Percentiles rank a stretch among this genome's conserved stretches.
phyloP scores from a whole-genome alignment of 345 rosid species.

The Eucalyptus polybractea region DNA sequence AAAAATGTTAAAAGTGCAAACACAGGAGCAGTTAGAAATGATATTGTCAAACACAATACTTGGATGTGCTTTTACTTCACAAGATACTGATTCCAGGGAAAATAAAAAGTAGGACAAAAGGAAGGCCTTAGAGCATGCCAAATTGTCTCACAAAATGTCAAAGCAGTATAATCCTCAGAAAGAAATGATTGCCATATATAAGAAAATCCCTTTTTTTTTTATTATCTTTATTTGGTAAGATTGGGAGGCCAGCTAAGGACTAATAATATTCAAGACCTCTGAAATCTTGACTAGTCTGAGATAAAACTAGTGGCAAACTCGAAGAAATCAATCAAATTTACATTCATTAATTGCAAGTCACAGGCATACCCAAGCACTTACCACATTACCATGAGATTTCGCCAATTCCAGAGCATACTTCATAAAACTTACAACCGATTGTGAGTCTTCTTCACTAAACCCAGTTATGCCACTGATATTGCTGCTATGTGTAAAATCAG shows the following conservation, averaged over 20 bases:
- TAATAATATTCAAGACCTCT: not conserved
- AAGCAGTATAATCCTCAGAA: not conserved
- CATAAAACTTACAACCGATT: conserved; percentile 43
- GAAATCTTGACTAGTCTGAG: not conserved
- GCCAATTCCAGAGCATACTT: conserved; percentile 48
- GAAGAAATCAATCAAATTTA: not conserved
- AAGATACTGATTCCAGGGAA: not conserved
- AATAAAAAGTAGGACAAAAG: not conserved
- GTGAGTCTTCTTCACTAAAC: conserved; percentile 52
- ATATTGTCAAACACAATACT: not conserved
- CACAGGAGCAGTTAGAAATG: not conserved
- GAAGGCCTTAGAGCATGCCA: not conserved
- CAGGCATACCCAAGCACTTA: conserved; percentile 4
- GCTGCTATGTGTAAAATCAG: conserved; percentile 13
- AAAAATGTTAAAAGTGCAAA: not conserved
- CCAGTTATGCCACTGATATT: conserved; percentile 76
- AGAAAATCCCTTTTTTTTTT: not conserved
- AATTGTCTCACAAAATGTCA: not conserved
- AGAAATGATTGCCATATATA: not conserved
- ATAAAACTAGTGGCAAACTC: not conserved
- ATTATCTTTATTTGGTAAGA: not conserved
- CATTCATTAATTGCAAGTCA: not conserved
- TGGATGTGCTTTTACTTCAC: not conserved
- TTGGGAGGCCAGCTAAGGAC: not conserved
- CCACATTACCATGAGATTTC: conserved; percentile 37